These are phyloP conservation scores for Lumnitzera racemosa DNA, from an alignment of 345 rosid species.

Conservation along the genomic window DNA sequence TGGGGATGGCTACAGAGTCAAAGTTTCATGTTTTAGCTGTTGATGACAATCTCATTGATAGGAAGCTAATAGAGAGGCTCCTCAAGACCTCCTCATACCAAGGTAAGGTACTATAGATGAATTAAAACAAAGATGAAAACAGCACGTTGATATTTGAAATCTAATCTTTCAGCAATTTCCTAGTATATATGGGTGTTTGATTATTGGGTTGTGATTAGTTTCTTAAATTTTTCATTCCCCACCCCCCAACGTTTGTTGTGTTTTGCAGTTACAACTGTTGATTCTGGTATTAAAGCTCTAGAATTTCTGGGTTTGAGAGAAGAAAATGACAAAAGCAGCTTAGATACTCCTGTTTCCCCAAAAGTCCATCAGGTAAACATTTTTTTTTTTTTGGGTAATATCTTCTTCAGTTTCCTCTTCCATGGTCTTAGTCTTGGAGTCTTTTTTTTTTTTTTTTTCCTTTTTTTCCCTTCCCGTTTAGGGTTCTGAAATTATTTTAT, in stretches of 20 bases:
- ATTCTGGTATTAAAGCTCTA: conserved; percentile 66
- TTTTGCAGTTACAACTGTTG: conserved; percentile 61
- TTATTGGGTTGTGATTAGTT: not conserved
- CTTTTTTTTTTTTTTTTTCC: too few relatives aligned
- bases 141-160: too few relatives aligned
- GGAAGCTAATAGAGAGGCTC: conserved; percentile 40
- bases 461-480: too few relatives aligned
- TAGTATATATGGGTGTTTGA: too few relatives aligned
- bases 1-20: conserved; percentile 49
- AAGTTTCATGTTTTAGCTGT: conserved; percentile 43
- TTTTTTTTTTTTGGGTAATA: not conserved
- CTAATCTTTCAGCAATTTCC: too few relatives aligned
- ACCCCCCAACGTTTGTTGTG: not conserved
- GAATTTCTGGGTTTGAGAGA: conserved; percentile 55
- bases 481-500: not conserved
- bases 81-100: conserved; percentile 45
- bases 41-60: conserved; percentile 40
- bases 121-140: too few relatives aligned
- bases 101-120: conserved; percentile 13
- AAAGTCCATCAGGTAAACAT: conserved; percentile 27
- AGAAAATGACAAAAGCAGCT: conserved; percentile 27
- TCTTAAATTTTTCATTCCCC: not conserved
- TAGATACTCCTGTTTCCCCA: conserved; percentile 26
- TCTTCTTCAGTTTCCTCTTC: conserved; percentile 3
- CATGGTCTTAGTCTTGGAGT: not conserved